Conservation (phyloP, 2,329 filamentous ascomycete genomes). For the Diaporthe caulivora region DNA sequence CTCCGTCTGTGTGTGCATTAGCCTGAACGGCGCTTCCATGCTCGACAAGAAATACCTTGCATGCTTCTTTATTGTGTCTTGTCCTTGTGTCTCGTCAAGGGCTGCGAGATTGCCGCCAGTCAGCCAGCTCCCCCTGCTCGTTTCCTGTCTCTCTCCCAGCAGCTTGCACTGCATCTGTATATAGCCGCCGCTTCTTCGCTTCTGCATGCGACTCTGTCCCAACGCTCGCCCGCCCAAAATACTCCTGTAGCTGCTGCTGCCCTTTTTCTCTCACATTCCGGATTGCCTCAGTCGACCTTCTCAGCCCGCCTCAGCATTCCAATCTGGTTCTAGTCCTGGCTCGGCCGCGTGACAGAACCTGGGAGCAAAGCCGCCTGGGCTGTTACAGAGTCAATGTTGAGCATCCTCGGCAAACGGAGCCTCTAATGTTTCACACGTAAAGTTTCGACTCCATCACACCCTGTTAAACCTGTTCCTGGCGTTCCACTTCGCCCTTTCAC, state of each 20-base stretch:
- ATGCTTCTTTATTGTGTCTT: constrained; percentile 4
- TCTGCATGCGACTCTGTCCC: constrained; percentile 18
- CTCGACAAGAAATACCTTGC: neutral
- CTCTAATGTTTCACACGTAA: constrained; percentile 36
- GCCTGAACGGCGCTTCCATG: constrained; percentile 25
- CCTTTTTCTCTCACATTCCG: neutral
- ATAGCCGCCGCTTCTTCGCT: constrained; percentile 35
- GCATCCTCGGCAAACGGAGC: constrained; percentile 16
- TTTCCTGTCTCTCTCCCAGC: neutral
- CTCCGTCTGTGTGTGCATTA: constrained; percentile 31
- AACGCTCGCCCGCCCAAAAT: constrained; percentile 7
- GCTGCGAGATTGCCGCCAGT: constrained; percentile 23
- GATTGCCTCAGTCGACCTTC: neutral
- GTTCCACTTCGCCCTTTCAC: neutral
- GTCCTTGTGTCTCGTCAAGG: constrained; percentile 16
- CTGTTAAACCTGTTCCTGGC: constrained; percentile 8
- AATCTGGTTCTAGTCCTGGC: neutral
- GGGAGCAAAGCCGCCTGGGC: constrained; percentile 9
- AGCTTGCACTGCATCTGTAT: constrained; percentile 31
- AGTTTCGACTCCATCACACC: constrained; percentile 29
- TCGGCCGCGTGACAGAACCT: neutral
- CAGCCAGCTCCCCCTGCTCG: neutral
- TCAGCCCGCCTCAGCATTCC: neutral
- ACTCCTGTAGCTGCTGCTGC: constrained; percentile 5
- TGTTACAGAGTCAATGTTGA: constrained; percentile 30